Percentiles rank a stretch among this genome's conserved stretches.
phyloP scores from a whole-genome alignment of 352 stramenopile species.

The Globisporangium splendens region DNA sequence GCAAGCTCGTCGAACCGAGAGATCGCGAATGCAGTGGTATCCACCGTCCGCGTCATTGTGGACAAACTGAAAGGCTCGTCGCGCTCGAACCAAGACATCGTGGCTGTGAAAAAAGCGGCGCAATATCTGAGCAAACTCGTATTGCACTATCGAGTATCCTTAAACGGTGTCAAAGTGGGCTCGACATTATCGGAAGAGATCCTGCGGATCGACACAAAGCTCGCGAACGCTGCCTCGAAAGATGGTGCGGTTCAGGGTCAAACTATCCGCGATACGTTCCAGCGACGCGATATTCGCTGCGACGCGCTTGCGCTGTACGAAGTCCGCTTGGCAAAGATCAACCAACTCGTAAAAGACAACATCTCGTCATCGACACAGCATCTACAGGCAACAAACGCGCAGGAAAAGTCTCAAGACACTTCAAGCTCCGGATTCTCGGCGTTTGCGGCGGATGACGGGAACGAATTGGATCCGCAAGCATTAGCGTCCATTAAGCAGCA shows the following conservation, averaged over 20 bases:
- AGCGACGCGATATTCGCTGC: conserved; percentile 68
- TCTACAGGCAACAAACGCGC: conserved; percentile 15
- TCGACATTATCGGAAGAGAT: conserved; percentile 48
- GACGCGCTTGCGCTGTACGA: conserved; percentile 59
- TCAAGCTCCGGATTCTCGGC: conserved; percentile 2
- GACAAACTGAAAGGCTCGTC: conserved; percentile 14
- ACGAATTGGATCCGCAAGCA: conserved; percentile 23
- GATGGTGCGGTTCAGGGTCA: conserved; percentile 63
- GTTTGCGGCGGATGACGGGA: conserved; percentile 11
- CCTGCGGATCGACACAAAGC: conserved; percentile 41
- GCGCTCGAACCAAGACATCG: conserved; percentile 13
- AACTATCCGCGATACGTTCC: conserved; percentile 76
- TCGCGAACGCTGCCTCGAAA: conserved; percentile 30
- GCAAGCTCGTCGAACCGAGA: conserved; percentile 23
- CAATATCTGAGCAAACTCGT: conserved; percentile 53
- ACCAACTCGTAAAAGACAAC: conserved; percentile 35
- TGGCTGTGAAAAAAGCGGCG: conserved; percentile 25
- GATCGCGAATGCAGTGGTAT: conserved; percentile 43
- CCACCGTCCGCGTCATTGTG: conserved; percentile 32
- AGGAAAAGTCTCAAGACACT: conserved; percentile 2
- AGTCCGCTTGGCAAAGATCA: conserved; percentile 32
- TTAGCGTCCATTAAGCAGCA: conserved; percentile 35
- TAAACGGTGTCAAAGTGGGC: conserved; percentile 37
- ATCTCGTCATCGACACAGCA: conserved; percentile 35
- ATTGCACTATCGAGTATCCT: conserved; percentile 37